Percentiles rank a stretch among this genome's conserved stretches.
Conservation (phyloP, 176 grass and related monocot genomes). For the Aegilops sharonensis region DNA sequence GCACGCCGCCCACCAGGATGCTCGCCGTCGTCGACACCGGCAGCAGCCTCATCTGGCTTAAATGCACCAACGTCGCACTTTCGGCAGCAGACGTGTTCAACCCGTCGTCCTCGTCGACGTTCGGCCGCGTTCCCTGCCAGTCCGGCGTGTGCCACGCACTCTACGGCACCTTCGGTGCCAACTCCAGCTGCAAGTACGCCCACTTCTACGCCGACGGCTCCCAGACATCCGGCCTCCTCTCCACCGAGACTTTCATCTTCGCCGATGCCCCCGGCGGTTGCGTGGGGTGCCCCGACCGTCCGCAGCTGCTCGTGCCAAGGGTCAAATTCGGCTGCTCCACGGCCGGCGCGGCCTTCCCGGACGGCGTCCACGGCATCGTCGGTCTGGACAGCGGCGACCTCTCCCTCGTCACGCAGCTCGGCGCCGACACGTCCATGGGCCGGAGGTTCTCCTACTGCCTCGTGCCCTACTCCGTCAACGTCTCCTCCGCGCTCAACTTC, state of each 20-base stretch:
- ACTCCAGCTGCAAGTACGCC: constrained; percentile 32
- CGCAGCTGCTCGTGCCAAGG: not conserved
- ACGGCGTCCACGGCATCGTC: constrained; percentile 30
- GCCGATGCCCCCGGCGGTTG: not conserved
- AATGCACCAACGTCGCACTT: constrained; percentile 18
- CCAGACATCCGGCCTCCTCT: constrained; percentile 35
- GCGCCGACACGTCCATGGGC: not conserved
- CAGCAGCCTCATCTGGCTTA: constrained; percentile 11
- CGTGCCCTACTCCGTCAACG: not conserved
- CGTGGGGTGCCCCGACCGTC: not conserved
- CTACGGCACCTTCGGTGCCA: not conserved
- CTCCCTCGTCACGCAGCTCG: constrained; percentile 51
- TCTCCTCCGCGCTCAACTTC: constrained; percentile 13
- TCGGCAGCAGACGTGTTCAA: constrained; percentile 9
- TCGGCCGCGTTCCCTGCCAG: constrained; percentile 19
- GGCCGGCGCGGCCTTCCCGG: constrained; percentile 20
- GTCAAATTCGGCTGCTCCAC: constrained; percentile 56
- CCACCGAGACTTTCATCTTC: constrained; percentile 52
- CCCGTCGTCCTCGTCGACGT: constrained; percentile 31
- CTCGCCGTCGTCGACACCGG: too few relatives aligned
- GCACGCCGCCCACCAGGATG: too few relatives aligned
- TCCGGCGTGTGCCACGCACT: not conserved
- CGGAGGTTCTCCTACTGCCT: constrained; percentile 10
- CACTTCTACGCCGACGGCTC: constrained; percentile 47
- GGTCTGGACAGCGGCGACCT: constrained; percentile 41